Evolutionary conservation across 768 basidiomycete species (phyloP).

Genomic region (Suillus sp.): DNA sequence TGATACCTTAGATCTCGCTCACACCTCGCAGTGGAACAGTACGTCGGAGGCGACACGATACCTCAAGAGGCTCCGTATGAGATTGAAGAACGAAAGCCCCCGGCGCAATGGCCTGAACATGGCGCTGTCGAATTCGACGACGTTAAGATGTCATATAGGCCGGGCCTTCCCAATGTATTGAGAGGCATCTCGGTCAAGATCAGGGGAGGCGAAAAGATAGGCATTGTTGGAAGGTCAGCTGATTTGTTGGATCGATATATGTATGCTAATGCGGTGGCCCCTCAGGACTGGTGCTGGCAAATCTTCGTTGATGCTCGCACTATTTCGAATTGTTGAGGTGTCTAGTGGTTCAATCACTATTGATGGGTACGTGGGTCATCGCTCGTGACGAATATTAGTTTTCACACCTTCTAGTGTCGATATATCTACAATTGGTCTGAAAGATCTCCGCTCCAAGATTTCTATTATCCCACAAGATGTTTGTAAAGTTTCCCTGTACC

Average conservation of each 20-base stretch:
- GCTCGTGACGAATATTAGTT: neutral
- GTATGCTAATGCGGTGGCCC: neutral
- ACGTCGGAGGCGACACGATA: slow-evolving; percentile 50
- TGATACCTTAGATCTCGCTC: neutral
- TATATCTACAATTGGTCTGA: slow-evolving; percentile 68
- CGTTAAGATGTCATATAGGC: slow-evolving; percentile 62
- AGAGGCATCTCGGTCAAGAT: slow-evolving; percentile 64
- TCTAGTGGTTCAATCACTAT: slow-evolving; percentile 59
- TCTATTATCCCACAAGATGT: slow-evolving; percentile 74
- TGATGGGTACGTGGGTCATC: slow-evolving; percentile 49
- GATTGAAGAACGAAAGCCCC: slow-evolving; percentile 54
- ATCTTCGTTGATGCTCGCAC: slow-evolving; percentile 61
- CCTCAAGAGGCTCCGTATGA: slow-evolving; percentile 69
- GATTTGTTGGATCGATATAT: neutral
- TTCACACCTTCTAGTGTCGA: slow-evolving; percentile 47
- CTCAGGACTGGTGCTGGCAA: slow-evolving; percentile 56
- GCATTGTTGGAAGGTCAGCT: slow-evolving; percentile 62
- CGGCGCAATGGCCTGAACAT: slow-evolving; percentile 59
- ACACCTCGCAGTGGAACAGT: slow-evolving; percentile 48
- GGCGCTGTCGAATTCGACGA: slow-evolving; percentile 67
- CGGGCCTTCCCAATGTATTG: slow-evolving; percentile 72
- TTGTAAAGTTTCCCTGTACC: slow-evolving; percentile 22
- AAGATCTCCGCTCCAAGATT: slow-evolving; percentile 58
- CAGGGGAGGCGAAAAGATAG: slow-evolving; percentile 71
- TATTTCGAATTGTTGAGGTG: slow-evolving; percentile 73